Percentiles rank a stretch among this genome's conserved stretches.
Conservation (phyloP, 2,329 filamentous ascomycete genomes). For the Grosmannia penicillata region DNA sequence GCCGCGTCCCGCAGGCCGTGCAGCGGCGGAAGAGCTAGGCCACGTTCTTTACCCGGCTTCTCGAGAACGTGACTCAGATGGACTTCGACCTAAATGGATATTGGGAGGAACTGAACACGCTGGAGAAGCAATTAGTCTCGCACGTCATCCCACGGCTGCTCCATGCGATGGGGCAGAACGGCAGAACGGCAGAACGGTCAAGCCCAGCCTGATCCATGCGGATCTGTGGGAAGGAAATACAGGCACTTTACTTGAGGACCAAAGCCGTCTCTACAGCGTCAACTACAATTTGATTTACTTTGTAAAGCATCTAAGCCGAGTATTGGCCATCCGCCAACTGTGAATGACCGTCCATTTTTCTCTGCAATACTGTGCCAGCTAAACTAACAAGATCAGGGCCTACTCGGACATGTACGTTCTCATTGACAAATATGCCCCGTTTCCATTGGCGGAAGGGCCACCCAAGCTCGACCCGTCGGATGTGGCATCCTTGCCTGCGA, state of each 20-base stretch:
- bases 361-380: background rate
- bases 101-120: conserved; percentile 16
- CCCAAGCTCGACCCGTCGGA: background rate
- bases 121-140: conserved; percentile 10
- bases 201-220: conserved; percentile 20
- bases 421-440: background rate
- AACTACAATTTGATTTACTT: conserved; percentile 3
- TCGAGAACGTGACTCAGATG: conserved; percentile 15
- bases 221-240: conserved; percentile 26
- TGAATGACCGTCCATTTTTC: background rate
- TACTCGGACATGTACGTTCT: conserved; percentile 1
- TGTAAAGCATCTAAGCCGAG: background rate
- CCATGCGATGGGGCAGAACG: conserved; percentile 13
- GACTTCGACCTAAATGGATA: conserved; percentile 17
- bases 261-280: conserved; percentile 2
- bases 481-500: background rate
- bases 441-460: background rate
- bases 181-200: conserved; percentile 12
- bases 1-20: conserved; percentile 14
- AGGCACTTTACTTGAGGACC: conserved; percentile 13
- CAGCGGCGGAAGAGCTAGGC: conserved; percentile 25
- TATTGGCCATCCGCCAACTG: background rate
- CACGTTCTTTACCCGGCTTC: conserved; percentile 19
- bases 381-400: background rate
- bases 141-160: conserved; percentile 18